Evolutionary conservation across 225 moss, liverwort and hornwort genomes (phyloP), one percentile per base, ranked within the genome.

Genomic region (Antitrichia curtipendula): DNA sequence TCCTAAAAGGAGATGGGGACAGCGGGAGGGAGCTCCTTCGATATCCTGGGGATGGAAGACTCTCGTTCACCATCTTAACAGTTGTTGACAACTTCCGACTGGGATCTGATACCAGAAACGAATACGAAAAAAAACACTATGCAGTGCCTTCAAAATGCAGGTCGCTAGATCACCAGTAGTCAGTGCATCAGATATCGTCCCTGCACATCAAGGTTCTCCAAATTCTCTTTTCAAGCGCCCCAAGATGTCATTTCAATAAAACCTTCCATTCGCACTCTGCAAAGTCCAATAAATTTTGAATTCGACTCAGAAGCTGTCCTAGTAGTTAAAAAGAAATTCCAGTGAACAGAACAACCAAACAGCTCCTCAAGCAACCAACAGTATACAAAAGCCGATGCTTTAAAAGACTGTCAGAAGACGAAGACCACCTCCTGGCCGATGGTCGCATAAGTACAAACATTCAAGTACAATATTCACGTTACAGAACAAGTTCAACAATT

Each of bases 1-100:
- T 93, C 70, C 56, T 91, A 58, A 88, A 89, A 68, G 93, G 87
- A 72, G 91, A 60, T 76, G 89, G 60, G 60, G 90, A 89, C 83
- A 61, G 47, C 41, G 90, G 80, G 78, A 61, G 86, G 28, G 83
- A 61, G 82, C 43, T 86, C 82, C 91, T 92, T 91, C 93, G 92
- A 88, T 90, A 90, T 75, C 86, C 92, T 88, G 90, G 92, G 66
- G 92, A 92, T 59, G 91, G 65, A 86, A 92, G 91, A 91, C 83
- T 89, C 70, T 92, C 93, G 71, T 41, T 88, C 61, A 87, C 93
- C 92, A 92, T 93, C 86, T 73, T 75, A 49, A 81, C 32, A 72
- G 75, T 84, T 41, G 38, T 29, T 49, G 62, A 49, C 78, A 89
- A 86, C 78, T 61, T 82, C 57, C 75, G 69, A 71, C 45, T 79